These are phyloP conservation scores for Paraphoma sp. DNA, from an alignment of 2,329 filamentous ascomycete species.

Conservation along the genomic window DNA sequence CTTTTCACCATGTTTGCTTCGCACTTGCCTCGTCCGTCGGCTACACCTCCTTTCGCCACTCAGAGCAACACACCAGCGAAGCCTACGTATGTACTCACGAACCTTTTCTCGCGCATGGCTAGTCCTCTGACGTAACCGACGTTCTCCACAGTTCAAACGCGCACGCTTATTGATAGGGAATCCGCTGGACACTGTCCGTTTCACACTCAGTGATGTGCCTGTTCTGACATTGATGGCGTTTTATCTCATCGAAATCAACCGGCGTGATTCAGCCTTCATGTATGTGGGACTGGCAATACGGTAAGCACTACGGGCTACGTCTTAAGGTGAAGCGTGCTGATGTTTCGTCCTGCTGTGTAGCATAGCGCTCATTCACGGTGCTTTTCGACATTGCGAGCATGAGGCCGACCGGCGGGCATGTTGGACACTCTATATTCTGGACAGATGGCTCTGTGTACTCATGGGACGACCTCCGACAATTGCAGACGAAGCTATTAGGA, in stretches of 20 bases:
- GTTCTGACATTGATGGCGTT: constrained; percentile 34
- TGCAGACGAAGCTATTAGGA: constrained; percentile 31
- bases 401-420: constrained; percentile 27
- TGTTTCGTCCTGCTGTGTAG: neutral
- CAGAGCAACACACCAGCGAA: constrained; percentile 26
- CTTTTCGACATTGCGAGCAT: constrained; percentile 23
- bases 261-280: constrained; percentile 34
- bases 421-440: constrained; percentile 36
- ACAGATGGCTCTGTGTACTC: constrained; percentile 34
- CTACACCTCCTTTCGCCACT: constrained; percentile 14
- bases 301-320: neutral
- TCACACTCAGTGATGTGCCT: constrained; percentile 30
- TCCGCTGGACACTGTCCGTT: constrained; percentile 32
- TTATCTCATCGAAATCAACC: constrained; percentile 38
- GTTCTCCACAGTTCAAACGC: constrained; percentile 13
- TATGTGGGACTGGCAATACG: constrained; percentile 33
- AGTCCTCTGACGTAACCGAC: neutral
- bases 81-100: constrained; percentile 11
- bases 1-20: constrained; percentile 35
- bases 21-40: constrained; percentile 27
- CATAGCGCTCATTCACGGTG: constrained; percentile 33
- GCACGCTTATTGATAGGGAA: constrained; percentile 33
- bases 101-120: neutral
- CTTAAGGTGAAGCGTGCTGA: neutral
- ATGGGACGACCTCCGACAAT: constrained; percentile 36